phyloP scores from a whole-genome alignment of 169 alveolate genomes.

The Theileria parva region DNA sequence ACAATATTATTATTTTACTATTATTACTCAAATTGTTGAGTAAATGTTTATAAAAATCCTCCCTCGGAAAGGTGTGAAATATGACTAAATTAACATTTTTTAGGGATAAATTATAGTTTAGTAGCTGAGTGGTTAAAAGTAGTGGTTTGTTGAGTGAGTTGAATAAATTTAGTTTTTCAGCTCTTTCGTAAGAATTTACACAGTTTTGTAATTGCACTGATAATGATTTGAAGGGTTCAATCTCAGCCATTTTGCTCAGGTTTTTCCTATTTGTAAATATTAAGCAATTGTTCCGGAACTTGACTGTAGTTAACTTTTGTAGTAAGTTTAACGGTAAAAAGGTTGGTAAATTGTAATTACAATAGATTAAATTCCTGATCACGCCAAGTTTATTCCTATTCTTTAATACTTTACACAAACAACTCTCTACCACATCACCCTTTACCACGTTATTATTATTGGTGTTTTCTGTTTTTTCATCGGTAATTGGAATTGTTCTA shows the following conservation, averaged over 20 bases:
- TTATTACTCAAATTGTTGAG: neutral
- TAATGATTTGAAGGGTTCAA: conserved; percentile 31
- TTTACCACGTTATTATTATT: neutral
- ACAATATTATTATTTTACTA: conserved; percentile 19
- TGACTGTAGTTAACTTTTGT: conserved; percentile 21
- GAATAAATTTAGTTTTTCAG: conserved; percentile 28
- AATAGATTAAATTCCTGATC: conserved; percentile 43
- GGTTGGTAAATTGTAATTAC: conserved; percentile 53
- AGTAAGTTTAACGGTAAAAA: conserved; percentile 29
- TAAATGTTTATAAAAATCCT: neutral
- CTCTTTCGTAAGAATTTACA: conserved; percentile 47
- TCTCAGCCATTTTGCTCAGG: conserved; percentile 28
- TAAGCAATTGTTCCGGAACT: conserved; percentile 33
- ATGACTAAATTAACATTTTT: neutral
- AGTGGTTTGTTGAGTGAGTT: conserved; percentile 48
- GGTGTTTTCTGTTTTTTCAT: conserved; percentile 12
- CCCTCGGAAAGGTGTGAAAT: neutral
- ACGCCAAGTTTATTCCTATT: conserved; percentile 21
- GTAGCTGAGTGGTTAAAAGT: neutral
- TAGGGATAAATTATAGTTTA: too few relatives aligned
- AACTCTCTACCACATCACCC: conserved; percentile 23
- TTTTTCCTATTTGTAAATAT: conserved; percentile 53
- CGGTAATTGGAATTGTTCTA: neutral
- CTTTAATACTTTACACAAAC: conserved; percentile 51
- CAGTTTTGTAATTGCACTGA: conserved; percentile 39